Percentiles rank a stretch among this genome's conserved stretches.
These are phyloP conservation scores for Blastobotrys muscicola DNA, from an alignment of 805 yeast species.

Conservation along the genomic window DNA sequence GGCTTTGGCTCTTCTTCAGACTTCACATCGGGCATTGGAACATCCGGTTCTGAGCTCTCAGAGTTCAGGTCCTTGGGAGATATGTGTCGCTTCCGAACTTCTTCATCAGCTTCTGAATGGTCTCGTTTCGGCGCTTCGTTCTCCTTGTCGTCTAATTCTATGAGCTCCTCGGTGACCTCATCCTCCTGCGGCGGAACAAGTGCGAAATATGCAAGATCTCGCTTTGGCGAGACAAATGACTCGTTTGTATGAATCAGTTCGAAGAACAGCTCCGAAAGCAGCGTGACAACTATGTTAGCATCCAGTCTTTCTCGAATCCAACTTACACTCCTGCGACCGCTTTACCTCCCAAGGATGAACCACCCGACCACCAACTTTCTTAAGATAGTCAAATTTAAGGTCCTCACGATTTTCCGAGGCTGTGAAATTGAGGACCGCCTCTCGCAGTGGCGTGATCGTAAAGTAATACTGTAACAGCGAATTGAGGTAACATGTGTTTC, in stretches of 20 bases:
- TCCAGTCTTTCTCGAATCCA: background rate
- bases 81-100: too few species aligned
- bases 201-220: constrained; percentile 80
- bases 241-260: constrained; percentile 55
- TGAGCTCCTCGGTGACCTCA: background rate
- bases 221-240: constrained; percentile 69
- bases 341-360: constrained; percentile 72
- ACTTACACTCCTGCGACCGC: constrained; percentile 59
- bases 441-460: constrained; percentile 71
- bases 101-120: background rate
- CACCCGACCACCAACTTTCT: constrained; percentile 81
- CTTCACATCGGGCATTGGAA: background rate
- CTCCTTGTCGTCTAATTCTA: constrained; percentile 2
- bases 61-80: too few species aligned
- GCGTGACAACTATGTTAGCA: constrained; percentile 39
- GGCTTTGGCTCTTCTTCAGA: background rate
- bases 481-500: constrained; percentile 91
- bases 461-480: constrained; percentile 86
- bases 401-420: constrained; percentile 11
- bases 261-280: constrained; percentile 56
- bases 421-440: constrained; percentile 49
- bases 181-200: constrained; percentile 36
- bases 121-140: constrained; percentile 7
- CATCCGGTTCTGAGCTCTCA: too few species aligned
- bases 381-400: constrained; percentile 20